Base-by-base conservation (phyloP, 1,139 yeast species). In the Pichia inconspicua region DNA sequence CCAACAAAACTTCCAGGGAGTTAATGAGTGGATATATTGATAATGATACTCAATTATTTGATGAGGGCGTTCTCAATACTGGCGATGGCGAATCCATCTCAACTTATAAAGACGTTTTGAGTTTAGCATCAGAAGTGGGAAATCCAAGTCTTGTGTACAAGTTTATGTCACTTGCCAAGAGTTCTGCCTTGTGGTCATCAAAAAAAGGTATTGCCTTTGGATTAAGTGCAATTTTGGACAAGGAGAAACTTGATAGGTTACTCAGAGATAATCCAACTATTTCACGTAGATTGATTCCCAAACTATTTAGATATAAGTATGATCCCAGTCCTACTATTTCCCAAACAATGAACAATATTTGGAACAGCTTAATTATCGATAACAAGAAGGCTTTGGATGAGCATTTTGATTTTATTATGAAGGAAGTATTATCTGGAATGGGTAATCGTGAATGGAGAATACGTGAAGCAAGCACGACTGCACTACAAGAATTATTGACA, bases 121-220 rank as follows among this genome's bases (percentile, higher is more conserved):
- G 74, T 58, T 71, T 92, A 46, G 97, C 97, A 0, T 81, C 94
- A 2, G 97, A 92, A 61, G 94, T 89, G 5, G 97, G 97, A 40
- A 97, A 92, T 64, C 96, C 97, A 22, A 78, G 95, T 59, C 74
- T 92, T 57, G 96, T 92, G 6, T 92, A 92, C 65, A 87, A 89
- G 60, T 92, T 92, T 61, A 88, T 92, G 96, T 82, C 96, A 0
- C 69, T 92, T 49, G 96, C 97, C 0, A 84, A 87, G 53, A 84
- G 84, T 47, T 85, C 96, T 0, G 82, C 95, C 0, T 69, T 90
- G 36, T 92, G 98, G 97, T 80, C 95, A 0, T 86, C 97, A 0
- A 74, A 96, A 61, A 86, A 86, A 56, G 97, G 97, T 46, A 82
- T 90, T 61, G 97, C 97, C 0, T 90, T 87, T 68, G 97, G 97